These are phyloP conservation scores for Stagonosporopsis chrysanthemi DNA, from an alignment of 2,329 filamentous ascomycete species.

Conservation along the genomic window DNA sequence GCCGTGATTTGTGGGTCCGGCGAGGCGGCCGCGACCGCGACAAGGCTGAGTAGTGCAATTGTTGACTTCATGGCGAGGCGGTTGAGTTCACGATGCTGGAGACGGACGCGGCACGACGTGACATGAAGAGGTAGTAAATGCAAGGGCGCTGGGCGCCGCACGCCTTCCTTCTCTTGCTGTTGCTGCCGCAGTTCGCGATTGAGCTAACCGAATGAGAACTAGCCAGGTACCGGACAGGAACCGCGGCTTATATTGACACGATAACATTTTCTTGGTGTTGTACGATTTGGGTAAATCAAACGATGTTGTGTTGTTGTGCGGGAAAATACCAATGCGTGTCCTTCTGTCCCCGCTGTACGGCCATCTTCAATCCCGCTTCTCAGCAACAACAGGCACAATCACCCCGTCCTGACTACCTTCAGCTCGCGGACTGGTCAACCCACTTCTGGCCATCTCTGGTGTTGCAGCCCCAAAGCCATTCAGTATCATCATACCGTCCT, in stretches of 20 bases:
- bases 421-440: constrained; percentile 20
- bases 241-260: neutral
- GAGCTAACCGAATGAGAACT: neutral
- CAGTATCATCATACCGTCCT: constrained; percentile 33
- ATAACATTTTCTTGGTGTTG: neutral
- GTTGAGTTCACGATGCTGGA: neutral
- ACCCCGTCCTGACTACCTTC: constrained; percentile 33
- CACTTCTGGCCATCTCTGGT: constrained; percentile 18
- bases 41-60: constrained; percentile 15
- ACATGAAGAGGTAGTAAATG: neutral
- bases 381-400: constrained; percentile 20
- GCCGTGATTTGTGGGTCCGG: constrained; percentile 33
- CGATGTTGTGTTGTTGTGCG: neutral
- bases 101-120: neutral
- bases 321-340: neutral
- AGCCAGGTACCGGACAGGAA: neutral
- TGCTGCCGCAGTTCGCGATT: neutral
- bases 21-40: constrained; percentile 19
- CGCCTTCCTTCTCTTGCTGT: neutral
- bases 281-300: neutral
- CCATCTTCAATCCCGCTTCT: constrained; percentile 30
- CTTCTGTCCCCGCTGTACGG: neutral
- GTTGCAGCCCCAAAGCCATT: constrained; percentile 28
- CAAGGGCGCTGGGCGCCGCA: neutral
- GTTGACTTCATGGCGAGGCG: constrained; percentile 21